phyloP scores from a whole-genome alignment of 2,329 filamentous ascomycete species.

The Microsporum audouinii region DNA sequence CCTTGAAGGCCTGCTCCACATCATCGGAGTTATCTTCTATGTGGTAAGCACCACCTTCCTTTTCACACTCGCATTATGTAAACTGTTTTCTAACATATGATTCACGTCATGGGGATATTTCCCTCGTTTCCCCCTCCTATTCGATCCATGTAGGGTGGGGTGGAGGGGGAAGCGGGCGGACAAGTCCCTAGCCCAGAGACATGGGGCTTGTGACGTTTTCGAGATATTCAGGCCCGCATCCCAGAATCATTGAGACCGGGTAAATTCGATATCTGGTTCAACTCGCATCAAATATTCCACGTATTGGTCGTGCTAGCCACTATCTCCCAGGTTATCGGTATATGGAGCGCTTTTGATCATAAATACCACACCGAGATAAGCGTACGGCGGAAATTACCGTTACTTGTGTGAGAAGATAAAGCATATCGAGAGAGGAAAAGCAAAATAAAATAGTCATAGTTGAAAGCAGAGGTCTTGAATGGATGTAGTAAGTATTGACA shows the following conservation, averaged over 20 bases:
- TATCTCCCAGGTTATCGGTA: slow-evolving; percentile 50
- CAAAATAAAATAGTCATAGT: neutral
- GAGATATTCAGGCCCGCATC: slow-evolving; percentile 29
- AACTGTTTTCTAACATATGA: neutral
- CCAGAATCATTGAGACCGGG: slow-evolving; percentile 36
- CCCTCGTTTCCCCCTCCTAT: neutral
- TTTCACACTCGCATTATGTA: neutral
- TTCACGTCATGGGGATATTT: neutral
- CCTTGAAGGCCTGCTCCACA: slow-evolving; percentile 17
- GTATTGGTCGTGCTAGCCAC: slow-evolving; percentile 35
- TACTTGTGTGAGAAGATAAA: neutral
- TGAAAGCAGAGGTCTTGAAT: neutral
- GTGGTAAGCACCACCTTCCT: slow-evolving; percentile 13
- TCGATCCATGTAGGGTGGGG: neutral
- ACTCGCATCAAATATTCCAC: slow-evolving; percentile 40
- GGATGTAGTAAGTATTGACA: neutral
- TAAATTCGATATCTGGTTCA: slow-evolving; percentile 36
- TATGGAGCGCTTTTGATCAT: slow-evolving; percentile 76
- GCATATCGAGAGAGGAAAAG: neutral
- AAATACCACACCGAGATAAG: slow-evolving; percentile 45
- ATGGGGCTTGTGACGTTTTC: neutral
- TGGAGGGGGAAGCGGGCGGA: neutral
- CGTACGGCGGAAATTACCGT: neutral
- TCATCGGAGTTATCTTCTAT: slow-evolving; percentile 18
- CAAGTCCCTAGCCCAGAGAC: neutral